Conservation (phyloP, 257 asterid species). For the Fraxinus cuspidata region DNA sequence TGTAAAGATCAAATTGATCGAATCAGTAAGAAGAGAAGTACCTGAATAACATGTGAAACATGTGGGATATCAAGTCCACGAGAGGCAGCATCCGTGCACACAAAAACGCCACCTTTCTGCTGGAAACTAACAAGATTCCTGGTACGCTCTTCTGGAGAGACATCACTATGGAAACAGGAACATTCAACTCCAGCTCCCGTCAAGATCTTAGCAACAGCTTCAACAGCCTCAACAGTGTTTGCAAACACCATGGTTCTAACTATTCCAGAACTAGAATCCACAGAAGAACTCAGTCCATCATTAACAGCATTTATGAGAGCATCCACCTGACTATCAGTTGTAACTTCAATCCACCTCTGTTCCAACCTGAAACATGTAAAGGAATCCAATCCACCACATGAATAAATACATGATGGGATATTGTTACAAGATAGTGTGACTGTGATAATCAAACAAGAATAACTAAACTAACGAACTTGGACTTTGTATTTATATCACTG, state of each 20-base stretch:
- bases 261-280: slow-evolving; percentile 38
- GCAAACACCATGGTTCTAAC: slow-evolving; percentile 89
- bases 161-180: slow-evolving; percentile 69
- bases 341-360: slow-evolving; percentile 89
- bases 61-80: slow-evolving; percentile 93
- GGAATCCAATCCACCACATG: slow-evolving; percentile 19
- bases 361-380: slow-evolving; percentile 59
- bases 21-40: slow-evolving; percentile 17
- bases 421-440: not conserved
- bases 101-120: slow-evolving; percentile 88
- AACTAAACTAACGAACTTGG: not conserved
- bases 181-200: slow-evolving; percentile 62
- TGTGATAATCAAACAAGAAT: not conserved
- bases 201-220: slow-evolving; percentile 74
- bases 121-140: slow-evolving; percentile 69
- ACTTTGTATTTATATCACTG: slow-evolving; percentile 8
- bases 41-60: slow-evolving; percentile 96
- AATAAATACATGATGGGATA: slow-evolving; percentile 6
- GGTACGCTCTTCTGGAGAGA: slow-evolving; percentile 76
- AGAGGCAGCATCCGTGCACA: slow-evolving; percentile 98
- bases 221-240: slow-evolving; percentile 94
- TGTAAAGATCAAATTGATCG: not conserved
- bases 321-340: slow-evolving; percentile 71
- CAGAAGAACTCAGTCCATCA: slow-evolving; percentile 36
- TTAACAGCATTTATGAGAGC: slow-evolving; percentile 71